Evolutionary conservation across 176 grass and related monocot species (phyloP), one percentile per base, ranked within the genome.

Genomic region (Cenchrus fungigraminus): DNA sequence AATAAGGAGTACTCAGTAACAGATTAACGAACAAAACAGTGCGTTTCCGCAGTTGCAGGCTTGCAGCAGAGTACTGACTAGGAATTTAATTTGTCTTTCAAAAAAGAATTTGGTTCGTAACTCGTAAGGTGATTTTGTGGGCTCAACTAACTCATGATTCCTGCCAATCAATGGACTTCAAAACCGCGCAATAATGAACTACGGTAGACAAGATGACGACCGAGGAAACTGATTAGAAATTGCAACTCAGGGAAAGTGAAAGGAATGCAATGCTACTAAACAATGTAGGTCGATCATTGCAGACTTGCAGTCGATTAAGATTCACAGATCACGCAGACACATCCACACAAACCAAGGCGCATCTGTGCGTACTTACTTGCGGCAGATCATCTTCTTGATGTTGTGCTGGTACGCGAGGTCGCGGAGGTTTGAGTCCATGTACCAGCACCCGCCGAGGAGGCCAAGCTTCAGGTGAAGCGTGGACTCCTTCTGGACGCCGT

Each of bases 401-500:
- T 71, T 87, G 79, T 87, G 25, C 63, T 82, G 82, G 11, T 76
- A 73, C 4, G 52, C 78, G 42, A 87, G 78, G 6, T 7, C 60
- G 49, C 52, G 44, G 60, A 87, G 85, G 40, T 20, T 57, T 8
- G 85, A 69, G 17, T 54, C 71, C 13, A 75, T 22, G 6, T 1
- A 0, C 19, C 4, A 13, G 60, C 9, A 6, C 7, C 83, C 83
- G 49, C 70, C 69, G 16, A 42, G 70, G 70, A 67, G 78, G 60
- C 59, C 69, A 37, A 79, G 84, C 74, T 70, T 43, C 43, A 72
- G 84, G 29, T 79, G 84, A 60, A 86, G 29, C 55, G 84, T 86
- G 76, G 84, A 86, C 76, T 79, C 76, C 56, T 79, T 79, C 44
- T 44, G 84, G 34, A 92, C 79, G 66, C 71, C 86, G 79, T 86